Evolutionary conservation across 345 rosid genomes (phyloP).

Genomic region (Kandelia obovata): DNA sequence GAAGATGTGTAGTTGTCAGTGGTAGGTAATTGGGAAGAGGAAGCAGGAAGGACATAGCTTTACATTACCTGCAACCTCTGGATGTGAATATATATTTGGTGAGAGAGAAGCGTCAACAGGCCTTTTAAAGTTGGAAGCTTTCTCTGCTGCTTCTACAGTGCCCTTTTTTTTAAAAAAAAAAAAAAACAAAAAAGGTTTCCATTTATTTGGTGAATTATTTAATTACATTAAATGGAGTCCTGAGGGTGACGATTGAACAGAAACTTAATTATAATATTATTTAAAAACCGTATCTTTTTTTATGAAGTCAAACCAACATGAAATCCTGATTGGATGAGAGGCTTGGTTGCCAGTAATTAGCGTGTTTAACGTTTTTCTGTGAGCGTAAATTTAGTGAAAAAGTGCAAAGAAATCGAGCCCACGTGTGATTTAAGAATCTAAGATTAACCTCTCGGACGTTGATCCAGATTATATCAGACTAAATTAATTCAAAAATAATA

Average conservation of each 20-base stretch:
- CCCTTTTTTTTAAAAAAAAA: background rate
- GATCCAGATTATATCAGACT: too few relatives aligned
- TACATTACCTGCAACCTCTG: conserved; percentile 16
- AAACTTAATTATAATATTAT: conserved; percentile 15
- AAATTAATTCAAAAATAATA: too few relatives aligned
- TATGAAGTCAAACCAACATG: conserved; percentile 14
- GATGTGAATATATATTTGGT: conserved; percentile 12
- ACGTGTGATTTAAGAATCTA: too few relatives aligned
- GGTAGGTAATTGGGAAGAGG: conserved; percentile 36
- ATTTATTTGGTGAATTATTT: background rate
- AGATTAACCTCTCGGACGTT: too few relatives aligned
- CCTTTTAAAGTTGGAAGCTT: conserved; percentile 28
- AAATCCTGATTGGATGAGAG: background rate
- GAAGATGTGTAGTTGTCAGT: conserved; percentile 50
- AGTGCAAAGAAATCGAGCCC: conserved; percentile 7
- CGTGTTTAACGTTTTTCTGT: conserved; percentile 19
- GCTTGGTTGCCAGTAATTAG: conserved; percentile 8
- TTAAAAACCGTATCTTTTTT: background rate
- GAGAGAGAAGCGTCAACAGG: conserved; percentile 23
- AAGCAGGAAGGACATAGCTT: conserved; percentile 36
- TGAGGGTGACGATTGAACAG: conserved; percentile 41
- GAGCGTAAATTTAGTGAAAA: conserved; percentile 28
- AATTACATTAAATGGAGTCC: background rate
- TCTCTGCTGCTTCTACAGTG: conserved; percentile 32
- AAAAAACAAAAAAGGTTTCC: background rate